phyloP scores from a whole-genome alignment of 2,329 filamentous ascomycete species.

The Xylariaceae sp. region DNA sequence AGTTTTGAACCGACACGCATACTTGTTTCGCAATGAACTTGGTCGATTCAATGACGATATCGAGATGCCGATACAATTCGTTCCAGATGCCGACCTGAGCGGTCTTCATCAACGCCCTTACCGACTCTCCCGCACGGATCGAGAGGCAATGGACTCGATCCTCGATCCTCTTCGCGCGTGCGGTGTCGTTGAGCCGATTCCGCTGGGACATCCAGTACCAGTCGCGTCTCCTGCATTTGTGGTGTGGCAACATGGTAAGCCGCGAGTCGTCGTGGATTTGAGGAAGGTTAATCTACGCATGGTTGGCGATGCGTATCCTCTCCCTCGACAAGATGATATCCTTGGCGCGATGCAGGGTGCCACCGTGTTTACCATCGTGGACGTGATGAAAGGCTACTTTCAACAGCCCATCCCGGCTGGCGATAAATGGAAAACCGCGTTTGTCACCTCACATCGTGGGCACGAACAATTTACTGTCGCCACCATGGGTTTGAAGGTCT shows the following conservation, averaged over 20 bases:
- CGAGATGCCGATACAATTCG: neutral
- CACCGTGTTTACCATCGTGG: neutral
- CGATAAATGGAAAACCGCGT: conserved; percentile 1
- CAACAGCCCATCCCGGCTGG: neutral
- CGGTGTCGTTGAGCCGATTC: neutral
- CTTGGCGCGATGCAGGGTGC: neutral
- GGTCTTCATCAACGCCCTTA: neutral
- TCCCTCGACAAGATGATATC: conserved; percentile 1
- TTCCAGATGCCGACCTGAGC: neutral
- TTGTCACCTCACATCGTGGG: neutral
- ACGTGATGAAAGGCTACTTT: neutral
- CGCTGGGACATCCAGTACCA: neutral
- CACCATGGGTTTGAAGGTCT: neutral
- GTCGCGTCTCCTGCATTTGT: neutral
- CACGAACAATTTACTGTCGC: neutral
- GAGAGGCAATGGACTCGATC: neutral
- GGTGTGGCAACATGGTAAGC: neutral
- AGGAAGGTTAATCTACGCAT: neutral
- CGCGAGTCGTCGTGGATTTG: neutral
- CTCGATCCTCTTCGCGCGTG: neutral
- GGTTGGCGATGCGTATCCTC: neutral
- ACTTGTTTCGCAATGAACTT: neutral
- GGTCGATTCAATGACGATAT: neutral
- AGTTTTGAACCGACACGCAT: neutral
- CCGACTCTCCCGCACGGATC: neutral